These are phyloP conservation scores for Vigna trinervia DNA, from an alignment of 306 rosid genomes.

Conservation along the genomic window DNA sequence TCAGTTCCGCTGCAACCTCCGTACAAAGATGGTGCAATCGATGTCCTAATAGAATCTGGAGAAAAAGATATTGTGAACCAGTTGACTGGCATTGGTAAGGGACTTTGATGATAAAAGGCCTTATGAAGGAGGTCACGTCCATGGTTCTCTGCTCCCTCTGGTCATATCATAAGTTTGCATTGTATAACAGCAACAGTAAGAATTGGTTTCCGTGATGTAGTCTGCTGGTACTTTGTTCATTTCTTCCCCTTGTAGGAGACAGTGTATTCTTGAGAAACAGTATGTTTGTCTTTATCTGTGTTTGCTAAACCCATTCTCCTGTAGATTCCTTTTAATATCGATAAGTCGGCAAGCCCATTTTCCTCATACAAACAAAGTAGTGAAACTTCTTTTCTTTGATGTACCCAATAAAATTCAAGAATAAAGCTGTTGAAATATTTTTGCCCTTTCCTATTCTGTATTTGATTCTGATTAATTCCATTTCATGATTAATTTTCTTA, in stretches of 20 bases:
- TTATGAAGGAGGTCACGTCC: constrained; percentile 17
- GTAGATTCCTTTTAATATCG: neutral
- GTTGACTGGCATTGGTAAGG: constrained; percentile 39
- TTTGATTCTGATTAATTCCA: neutral
- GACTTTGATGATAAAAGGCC: constrained; percentile 25
- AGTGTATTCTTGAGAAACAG: constrained; percentile 6
- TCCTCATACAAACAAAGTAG: neutral
- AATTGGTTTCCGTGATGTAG: neutral
- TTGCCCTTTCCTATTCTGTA: neutral
- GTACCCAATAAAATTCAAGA: neutral
- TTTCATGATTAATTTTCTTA: neutral
- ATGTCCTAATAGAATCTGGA: constrained; percentile 56
- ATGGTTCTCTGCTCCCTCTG: constrained; percentile 20
- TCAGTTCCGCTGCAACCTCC: constrained; percentile 58
- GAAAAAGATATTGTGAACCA: constrained; percentile 60
- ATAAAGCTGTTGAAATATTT: neutral
- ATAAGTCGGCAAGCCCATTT: neutral
- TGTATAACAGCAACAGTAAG: constrained; percentile 6
- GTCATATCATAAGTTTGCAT: constrained; percentile 16
- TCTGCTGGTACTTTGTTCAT: neutral
- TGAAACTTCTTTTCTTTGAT: constrained; percentile 15
- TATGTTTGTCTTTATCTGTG: neutral
- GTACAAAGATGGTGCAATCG: constrained; percentile 46
- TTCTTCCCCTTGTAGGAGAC: neutral
- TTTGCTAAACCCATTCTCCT: neutral